A percentile compares a stretch with the other conserved stretches of the same genome.
Evolutionary conservation across 306 rosid genomes (phyloP).

Genomic region (Lablab purpureus): DNA sequence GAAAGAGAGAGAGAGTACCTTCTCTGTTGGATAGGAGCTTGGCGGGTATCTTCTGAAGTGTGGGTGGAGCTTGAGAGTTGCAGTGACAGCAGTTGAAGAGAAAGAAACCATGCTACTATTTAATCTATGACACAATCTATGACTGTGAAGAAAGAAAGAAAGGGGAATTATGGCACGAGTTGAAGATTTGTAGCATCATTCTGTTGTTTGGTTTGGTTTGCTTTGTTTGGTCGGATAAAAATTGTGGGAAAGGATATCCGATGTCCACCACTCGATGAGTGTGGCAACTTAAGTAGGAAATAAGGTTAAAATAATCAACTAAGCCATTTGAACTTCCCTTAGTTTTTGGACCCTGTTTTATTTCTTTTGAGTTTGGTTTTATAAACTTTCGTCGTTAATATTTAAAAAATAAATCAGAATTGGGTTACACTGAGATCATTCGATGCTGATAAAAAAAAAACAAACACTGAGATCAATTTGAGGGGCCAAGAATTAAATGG

Average conservation of each 20-base stretch:
- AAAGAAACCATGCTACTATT: slow-evolving; percentile 67
- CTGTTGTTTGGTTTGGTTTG: not conserved
- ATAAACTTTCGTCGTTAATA: too few relatives aligned
- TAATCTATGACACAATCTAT: not conserved
- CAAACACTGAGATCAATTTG: too few relatives aligned
- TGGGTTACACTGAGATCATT: not conserved
- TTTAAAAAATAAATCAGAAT: too few relatives aligned
- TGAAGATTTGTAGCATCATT: not conserved
- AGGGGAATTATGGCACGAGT: slow-evolving; percentile 24
- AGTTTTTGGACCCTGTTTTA: not conserved
- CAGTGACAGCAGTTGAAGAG: slow-evolving; percentile 63
- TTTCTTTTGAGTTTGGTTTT: not conserved
- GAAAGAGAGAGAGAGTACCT: slow-evolving; percentile 56
- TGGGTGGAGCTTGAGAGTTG: slow-evolving; percentile 68
- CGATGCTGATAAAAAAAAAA: not conserved
- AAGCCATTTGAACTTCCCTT: not conserved
- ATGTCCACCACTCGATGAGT: slow-evolving; percentile 32
- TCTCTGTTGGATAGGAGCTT: slow-evolving; percentile 50
- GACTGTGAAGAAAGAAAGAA: slow-evolving; percentile 36
- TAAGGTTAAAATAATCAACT: not conserved
- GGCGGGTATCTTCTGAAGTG: slow-evolving; percentile 64
- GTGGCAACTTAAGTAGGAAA: not conserved
- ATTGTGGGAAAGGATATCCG: slow-evolving; percentile 45
- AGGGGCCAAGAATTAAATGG: not conserved
- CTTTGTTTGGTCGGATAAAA: slow-evolving; percentile 35